Conservation (phyloP, 805 yeast genomes). For the Starmerella riodocensis region DNA sequence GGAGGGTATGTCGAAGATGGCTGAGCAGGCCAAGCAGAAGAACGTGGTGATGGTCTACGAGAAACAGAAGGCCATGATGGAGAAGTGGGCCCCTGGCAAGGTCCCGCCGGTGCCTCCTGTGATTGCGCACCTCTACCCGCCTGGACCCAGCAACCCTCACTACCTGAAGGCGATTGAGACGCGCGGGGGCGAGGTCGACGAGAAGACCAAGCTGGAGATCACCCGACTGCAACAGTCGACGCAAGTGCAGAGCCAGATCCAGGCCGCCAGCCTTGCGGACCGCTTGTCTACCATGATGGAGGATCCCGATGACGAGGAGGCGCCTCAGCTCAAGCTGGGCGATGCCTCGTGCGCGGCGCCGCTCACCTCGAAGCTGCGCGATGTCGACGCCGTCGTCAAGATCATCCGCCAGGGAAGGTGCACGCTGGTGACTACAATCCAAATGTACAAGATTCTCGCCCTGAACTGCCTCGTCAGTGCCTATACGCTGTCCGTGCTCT, state of each 20-base stretch:
- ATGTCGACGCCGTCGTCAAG: conserved; percentile 83
- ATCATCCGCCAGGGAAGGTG: conserved; percentile 96
- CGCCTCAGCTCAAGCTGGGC: conserved; percentile 86
- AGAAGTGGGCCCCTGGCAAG: conserved; percentile 49
- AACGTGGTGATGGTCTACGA: conserved; percentile 54
- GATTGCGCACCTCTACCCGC: conserved; percentile 95
- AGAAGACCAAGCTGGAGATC: conserved; percentile 33
- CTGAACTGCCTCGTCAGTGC: conserved; percentile 94
- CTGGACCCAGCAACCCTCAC: conserved; percentile 83
- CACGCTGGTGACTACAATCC: conserved; percentile 92
- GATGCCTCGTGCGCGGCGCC: conserved; percentile 99
- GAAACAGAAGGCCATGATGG: conserved; percentile 69
- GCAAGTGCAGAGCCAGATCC: conserved; percentile 28
- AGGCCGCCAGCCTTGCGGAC: conserved; percentile 44
- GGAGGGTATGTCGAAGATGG: conserved; percentile 78
- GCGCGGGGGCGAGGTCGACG: conserved; percentile 68
- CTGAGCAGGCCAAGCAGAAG: conserved; percentile 62
- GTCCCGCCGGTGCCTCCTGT: conserved; percentile 65
- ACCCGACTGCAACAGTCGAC: conserved; percentile 22
- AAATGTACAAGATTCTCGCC: conserved; percentile 96
- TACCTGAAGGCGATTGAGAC: conserved; percentile 75
- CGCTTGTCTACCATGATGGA: conserved; percentile 45
- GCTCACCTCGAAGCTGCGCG: conserved; percentile 84
- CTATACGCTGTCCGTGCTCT: conserved; percentile 83
- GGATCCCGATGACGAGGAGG: conserved; percentile 53